A percentile compares a stretch with the other conserved stretches of the same genome.
phyloP scores from a whole-genome alignment of 1,139 yeast genomes.

The Geotrichum europaeum region DNA sequence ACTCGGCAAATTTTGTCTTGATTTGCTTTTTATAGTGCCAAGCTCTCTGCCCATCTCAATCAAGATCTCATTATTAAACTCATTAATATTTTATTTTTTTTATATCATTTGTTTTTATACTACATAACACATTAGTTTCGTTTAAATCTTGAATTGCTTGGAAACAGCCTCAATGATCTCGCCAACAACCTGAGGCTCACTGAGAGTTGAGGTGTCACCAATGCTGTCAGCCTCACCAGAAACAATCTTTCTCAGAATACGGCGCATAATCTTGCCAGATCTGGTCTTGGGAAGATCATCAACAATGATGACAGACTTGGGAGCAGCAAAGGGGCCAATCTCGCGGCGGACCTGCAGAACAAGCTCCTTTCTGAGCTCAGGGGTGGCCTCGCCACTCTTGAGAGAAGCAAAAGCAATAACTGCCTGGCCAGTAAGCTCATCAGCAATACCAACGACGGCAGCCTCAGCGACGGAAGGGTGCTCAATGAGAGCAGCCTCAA shows the following conservation, averaged over 20 bases:
- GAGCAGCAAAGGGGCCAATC: conserved; percentile 98
- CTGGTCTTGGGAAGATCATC: conserved; percentile 95
- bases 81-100: not conserved
- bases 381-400: conserved; percentile 50
- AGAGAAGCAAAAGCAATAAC: conserved; percentile 89
- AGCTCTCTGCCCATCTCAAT: not conserved
- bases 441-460: conserved; percentile 92
- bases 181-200: conserved; percentile 81
- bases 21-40: not conserved
- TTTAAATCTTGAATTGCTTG: conserved; percentile 13
- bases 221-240: conserved; percentile 86
- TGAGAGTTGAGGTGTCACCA: conserved; percentile 88
- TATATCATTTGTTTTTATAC: not conserved
- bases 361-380: conserved; percentile 72
- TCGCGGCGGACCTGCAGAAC: conserved; percentile 84
- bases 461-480: conserved; percentile 80
- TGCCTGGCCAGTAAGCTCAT: conserved; percentile 96
- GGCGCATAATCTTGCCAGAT: conserved; percentile 98
- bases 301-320: conserved; percentile 82
- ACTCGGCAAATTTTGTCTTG: not conserved
- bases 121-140: not conserved
- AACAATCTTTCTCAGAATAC: conserved; percentile 88
- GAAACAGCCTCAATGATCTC: conserved; percentile 49
- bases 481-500: conserved; percentile 85
- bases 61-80: not conserved